A percentile compares a stretch with the other conserved stretches of the same genome.
Conservation (phyloP, 1,284 basidiomycete genomes). For the Nidula niveotomentosa region DNA sequence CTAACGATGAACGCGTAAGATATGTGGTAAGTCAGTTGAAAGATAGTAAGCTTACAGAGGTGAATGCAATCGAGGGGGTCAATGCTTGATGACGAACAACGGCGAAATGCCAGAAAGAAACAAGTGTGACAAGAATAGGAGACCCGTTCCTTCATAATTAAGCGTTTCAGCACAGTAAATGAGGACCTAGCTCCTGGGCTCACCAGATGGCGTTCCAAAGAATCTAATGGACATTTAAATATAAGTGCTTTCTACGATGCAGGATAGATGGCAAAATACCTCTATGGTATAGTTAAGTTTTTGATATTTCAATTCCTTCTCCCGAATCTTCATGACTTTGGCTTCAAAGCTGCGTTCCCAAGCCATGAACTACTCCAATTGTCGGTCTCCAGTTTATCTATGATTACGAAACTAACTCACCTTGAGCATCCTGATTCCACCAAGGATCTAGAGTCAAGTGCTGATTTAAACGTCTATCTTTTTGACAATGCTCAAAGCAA, state of each 20-base stretch:
- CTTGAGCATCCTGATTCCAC: slow-evolving; percentile 93
- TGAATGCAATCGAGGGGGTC: slow-evolving; percentile 87
- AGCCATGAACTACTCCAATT: slow-evolving; percentile 74
- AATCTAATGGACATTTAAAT: slow-evolving; percentile 31
- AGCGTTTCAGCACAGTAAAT: slow-evolving; percentile 1
- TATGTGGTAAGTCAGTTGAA: too few species aligned
- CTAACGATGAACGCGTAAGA: too few species aligned
- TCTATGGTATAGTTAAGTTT: slow-evolving; percentile 87
- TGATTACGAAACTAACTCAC: slow-evolving; percentile 23
- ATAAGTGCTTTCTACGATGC: neutral
- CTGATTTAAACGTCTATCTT: neutral
- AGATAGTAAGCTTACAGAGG: slow-evolving; percentile 49
- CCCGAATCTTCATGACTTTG: slow-evolving; percentile 71
- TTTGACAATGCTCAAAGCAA: too few species aligned
- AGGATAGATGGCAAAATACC: slow-evolving; percentile 29
- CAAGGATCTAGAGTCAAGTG: slow-evolving; percentile 55
- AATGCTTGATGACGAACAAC: slow-evolving; percentile 67
- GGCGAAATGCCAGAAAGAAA: slow-evolving; percentile 84
- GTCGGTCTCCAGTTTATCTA: neutral
- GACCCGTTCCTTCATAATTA: slow-evolving; percentile 57
- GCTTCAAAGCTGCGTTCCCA: slow-evolving; percentile 92
- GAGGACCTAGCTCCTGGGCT: slow-evolving; percentile 8
- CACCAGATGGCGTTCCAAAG: slow-evolving; percentile 83
- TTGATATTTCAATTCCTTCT: slow-evolving; percentile 82
- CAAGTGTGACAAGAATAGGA: slow-evolving; percentile 74